Evolutionary conservation across 768 basidiomycete species (phyloP).

Genomic region (Lepiota venenata): DNA sequence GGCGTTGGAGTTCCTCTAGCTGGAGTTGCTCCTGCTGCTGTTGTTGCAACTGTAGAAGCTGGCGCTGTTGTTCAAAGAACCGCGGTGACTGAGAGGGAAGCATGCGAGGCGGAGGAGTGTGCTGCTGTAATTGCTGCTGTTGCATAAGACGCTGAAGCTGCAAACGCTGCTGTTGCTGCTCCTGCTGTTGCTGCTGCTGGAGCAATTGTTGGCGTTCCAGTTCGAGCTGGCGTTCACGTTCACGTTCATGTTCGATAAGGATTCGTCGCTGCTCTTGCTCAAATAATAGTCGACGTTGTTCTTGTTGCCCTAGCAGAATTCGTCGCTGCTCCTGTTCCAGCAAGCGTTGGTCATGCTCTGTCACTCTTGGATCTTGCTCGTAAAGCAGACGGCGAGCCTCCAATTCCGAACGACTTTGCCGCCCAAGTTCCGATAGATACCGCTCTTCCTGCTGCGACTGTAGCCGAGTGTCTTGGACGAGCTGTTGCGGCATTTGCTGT

Average conservation of each 20-base stretch:
- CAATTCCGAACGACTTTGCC: neutral
- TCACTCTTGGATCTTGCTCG: slow-evolving; percentile 5
- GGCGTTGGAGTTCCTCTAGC: slow-evolving; percentile 13
- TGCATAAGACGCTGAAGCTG: slow-evolving; percentile 52
- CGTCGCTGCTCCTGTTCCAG: slow-evolving; percentile 15
- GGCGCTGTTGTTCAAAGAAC: slow-evolving; percentile 73
- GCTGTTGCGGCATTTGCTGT: slow-evolving; percentile 18
- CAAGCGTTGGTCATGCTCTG: slow-evolving; percentile 6
- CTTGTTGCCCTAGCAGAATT: neutral
- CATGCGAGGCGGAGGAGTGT: slow-evolving; percentile 73
- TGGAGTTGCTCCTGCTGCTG: slow-evolving; percentile 39
- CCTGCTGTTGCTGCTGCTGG: slow-evolving; percentile 38
- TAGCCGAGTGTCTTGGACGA: slow-evolving; percentile 22
- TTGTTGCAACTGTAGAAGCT: slow-evolving; percentile 63
- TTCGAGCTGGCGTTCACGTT: slow-evolving; percentile 18
- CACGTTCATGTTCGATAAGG: slow-evolving; percentile 12
- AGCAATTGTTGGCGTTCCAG: slow-evolving; percentile 18
- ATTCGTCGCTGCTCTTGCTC: slow-evolving; percentile 2
- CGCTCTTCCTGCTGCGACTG: slow-evolving; percentile 27
- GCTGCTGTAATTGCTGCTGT: slow-evolving; percentile 42
- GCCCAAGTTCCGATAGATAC: slow-evolving; percentile 4
- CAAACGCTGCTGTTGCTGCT: slow-evolving; percentile 41
- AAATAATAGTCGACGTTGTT: neutral
- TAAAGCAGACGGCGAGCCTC: slow-evolving; percentile 7
- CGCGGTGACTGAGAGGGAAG: slow-evolving; percentile 77